Base-by-base conservation (phyloP, 1,284 basidiomycete species). In the Ustilago shanxiensis region DNA sequence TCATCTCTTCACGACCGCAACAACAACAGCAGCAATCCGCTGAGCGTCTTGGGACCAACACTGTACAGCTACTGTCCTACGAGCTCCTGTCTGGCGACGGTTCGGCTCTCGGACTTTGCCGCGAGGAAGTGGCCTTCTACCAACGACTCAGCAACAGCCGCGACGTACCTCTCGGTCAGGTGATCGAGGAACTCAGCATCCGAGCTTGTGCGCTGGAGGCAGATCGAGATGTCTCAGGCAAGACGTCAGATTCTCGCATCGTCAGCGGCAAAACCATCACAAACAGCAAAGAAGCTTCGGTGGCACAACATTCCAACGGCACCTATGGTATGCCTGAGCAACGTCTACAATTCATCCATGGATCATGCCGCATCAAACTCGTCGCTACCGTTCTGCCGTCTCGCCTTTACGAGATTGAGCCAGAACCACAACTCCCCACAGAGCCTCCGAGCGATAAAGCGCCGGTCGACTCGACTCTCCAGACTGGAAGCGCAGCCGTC, bases 141-240 rank as follows among this genome's bases (percentile, higher is more conserved):
- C 64, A 73, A 28, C 62, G 72, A 22, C 57, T 66, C 16, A 80
- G 77, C 52, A 69, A 69, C 37, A 65, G 57, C n/a, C 64, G 69
- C 4, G 81, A 83, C 37, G 75, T 80, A 9, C 76, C 74, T 7
- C 51, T 83, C 2, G 81, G 81, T 26, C 79, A 83, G 54, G 60
- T 79, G 31, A 77, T 83, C 53, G 81, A 83, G 54, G 81, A 83
- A 57, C 75, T 81, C 24, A 57, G 74, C 56, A 68, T 79, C 13
- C 66, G 76, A 8, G 77, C 74, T 13, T 62, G 76, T 31, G 58
- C 68, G 11, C 37, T 74, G 8, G 71, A 78, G 35, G 76, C 76
- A 16, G 76, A 78, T 35, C 39, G 56, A 29, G 72, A 69, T 45
- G 39, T 31, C 2, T 22, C 62, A 3, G 54, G 53, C 37, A 73